Percentiles rank a stretch among this genome's conserved stretches.
Conservation (phyloP, 2,329 filamentous ascomycete species). For the Fusarium buxicola region DNA sequence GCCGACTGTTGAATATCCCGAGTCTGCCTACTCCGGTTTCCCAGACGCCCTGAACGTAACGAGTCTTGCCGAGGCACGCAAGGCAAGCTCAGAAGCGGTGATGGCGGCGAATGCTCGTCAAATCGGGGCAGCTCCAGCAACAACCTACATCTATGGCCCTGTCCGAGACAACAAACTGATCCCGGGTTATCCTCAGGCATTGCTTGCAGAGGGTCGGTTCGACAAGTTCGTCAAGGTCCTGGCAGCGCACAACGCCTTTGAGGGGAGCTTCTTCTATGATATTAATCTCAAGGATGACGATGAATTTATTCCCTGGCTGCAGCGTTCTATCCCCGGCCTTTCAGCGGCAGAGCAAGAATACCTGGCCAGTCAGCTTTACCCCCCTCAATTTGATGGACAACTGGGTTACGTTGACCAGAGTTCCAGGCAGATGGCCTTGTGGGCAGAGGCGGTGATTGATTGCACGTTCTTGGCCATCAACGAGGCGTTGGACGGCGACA, state of each 20-base stretch:
- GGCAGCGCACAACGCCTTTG: not conserved
- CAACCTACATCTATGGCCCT: not conserved
- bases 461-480: not conserved
- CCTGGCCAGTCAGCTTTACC: not conserved
- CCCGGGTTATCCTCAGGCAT: not conserved
- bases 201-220: not conserved
- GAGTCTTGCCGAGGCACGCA: not conserved
- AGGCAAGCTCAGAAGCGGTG: not conserved
- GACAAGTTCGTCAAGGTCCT: slow-evolving; percentile 14
- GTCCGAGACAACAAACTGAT: not conserved
- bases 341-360: not conserved
- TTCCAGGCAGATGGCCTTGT: slow-evolving; percentile 3
- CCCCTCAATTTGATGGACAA: not conserved
- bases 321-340: not conserved
- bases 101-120: not conserved
- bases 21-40: not conserved
- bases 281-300: not conserved
- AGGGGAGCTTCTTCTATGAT: slow-evolving; percentile 9
- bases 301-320: not conserved
- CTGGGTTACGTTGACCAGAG: not conserved
- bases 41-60: not conserved
- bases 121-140: not conserved
- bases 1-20: not conserved
- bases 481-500: not conserved
- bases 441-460: not conserved